Percentiles rank a stretch among this genome's conserved stretches.
Evolutionary conservation across 208 protist genomes (phyloP).

Genomic region (Borovskyia barvae): DNA sequence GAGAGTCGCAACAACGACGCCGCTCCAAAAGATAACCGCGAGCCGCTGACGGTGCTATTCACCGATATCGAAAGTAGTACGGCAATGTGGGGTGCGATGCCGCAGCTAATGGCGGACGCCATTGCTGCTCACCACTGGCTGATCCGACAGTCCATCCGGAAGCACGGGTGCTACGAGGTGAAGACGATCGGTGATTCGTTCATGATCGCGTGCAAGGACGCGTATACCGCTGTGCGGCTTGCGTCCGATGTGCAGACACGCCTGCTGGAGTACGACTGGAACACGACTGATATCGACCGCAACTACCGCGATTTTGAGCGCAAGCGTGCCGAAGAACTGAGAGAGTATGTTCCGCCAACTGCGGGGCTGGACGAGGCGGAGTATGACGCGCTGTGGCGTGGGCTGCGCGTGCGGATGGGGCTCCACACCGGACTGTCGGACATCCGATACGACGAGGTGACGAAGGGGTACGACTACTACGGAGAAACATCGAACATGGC

Average conservation of each 20-base stretch:
- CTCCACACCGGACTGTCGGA: conserved; percentile 54
- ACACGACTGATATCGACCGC: no score
- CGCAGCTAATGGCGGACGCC: conserved; percentile 52
- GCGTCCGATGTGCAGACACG: no score
- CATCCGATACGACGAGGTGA: conserved; percentile 46
- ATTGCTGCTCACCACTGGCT: conserved; percentile 60
- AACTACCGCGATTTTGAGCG: no score
- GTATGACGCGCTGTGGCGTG: conserved; percentile 40
- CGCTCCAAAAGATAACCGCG: conserved; percentile 30
- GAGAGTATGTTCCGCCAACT: no score
- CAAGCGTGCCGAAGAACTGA: no score
- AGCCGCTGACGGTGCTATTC: conserved; percentile 58
- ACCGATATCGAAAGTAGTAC: conserved; percentile 75
- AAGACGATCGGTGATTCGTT: conserved; percentile 81
- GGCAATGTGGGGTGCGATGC: conserved; percentile 52
- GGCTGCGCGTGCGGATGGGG: conserved; percentile 43
- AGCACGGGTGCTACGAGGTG: conserved; percentile 77
- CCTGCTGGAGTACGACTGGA: no score
- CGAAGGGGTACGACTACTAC: no score
- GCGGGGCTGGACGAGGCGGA: no score
- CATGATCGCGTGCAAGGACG: no score
- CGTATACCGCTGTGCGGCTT: no score
- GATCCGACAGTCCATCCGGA: conserved; percentile 51
- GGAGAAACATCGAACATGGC: conserved; percentile 83
- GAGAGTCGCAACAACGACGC: conserved; percentile 35